A percentile compares a stretch with the other conserved stretches of the same genome.
These are phyloP conservation scores for Albizia julibrissin DNA, from an alignment of 306 rosid species.

Conservation along the genomic window DNA sequence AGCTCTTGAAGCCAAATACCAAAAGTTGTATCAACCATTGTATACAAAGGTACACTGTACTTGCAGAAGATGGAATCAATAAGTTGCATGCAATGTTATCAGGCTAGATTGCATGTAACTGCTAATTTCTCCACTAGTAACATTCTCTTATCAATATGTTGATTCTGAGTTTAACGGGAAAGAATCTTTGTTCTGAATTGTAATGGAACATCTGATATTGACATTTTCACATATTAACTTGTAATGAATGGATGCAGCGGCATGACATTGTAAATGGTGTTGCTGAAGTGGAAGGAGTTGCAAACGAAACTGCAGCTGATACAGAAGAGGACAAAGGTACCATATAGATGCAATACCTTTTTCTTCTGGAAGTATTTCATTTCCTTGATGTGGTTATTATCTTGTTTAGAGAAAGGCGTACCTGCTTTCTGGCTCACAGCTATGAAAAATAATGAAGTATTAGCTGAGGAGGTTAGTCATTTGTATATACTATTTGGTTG, in stretches of 20 bases:
- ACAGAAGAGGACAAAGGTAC: constrained; percentile 61
- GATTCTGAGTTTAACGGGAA: background rate
- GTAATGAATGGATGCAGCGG: constrained; percentile 50
- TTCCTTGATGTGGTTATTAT: background rate
- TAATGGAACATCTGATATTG: background rate
- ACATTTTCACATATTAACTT: background rate
- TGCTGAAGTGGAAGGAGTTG: constrained; percentile 65
- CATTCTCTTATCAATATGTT: background rate
- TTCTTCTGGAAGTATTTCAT: background rate
- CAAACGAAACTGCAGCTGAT: constrained; percentile 41
- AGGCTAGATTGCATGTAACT: background rate
- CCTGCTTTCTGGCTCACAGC: constrained; percentile 92
- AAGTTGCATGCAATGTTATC: background rate
- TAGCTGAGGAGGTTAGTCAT: constrained; percentile 80
- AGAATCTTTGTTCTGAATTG: background rate
- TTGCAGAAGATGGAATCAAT: background rate
- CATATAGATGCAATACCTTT: background rate
- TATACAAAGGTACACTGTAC: constrained; percentile 59
- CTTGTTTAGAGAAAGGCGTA: constrained; percentile 73
- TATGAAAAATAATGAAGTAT: constrained; percentile 85
- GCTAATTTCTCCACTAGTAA: background rate
- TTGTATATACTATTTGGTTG: background rate
- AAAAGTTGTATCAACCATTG: constrained; percentile 76
- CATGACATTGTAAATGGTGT: constrained; percentile 77
- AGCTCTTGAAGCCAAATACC: constrained; percentile 91